These are phyloP conservation scores for Claviceps monticola DNA, from an alignment of 2,329 filamentous ascomycete species.

Conservation along the genomic window DNA sequence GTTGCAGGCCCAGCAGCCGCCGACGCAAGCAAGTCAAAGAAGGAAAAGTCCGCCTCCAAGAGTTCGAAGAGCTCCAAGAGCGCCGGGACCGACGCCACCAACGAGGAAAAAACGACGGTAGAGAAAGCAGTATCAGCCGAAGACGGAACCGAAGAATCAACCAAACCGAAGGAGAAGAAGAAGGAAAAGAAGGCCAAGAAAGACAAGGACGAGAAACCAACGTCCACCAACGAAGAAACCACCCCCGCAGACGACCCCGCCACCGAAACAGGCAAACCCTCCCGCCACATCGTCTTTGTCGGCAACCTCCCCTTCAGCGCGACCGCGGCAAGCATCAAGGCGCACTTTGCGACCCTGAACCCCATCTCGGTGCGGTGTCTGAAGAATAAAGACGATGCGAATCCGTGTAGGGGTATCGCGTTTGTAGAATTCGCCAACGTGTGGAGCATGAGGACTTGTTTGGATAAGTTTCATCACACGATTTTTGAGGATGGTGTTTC, in stretches of 20 bases:
- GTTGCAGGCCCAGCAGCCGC: constrained; percentile 8
- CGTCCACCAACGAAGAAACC: constrained; percentile 7
- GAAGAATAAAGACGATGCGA: constrained; percentile 48
- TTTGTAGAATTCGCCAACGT: constrained; percentile 83
- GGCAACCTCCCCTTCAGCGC: constrained; percentile 84
- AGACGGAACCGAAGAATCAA: constrained; percentile 4
- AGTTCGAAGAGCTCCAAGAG: constrained; percentile 12
- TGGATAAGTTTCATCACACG: constrained; percentile 82
- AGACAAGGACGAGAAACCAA: background rate
- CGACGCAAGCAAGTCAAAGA: constrained; percentile 13
- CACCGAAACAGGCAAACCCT: constrained; percentile 12
- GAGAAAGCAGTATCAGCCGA: too few species aligned
- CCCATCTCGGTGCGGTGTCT: constrained; percentile 46
- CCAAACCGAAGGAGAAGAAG: constrained; percentile 6
- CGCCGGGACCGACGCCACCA: constrained; percentile 5
- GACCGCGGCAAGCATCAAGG: constrained; percentile 51
- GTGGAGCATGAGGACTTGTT: constrained; percentile 82
- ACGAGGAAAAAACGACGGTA: too few species aligned
- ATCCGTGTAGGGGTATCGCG: constrained; percentile 58
- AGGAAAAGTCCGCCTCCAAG: constrained; percentile 8
- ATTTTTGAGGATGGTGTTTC: constrained; percentile 47
- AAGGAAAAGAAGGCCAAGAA: constrained; percentile 12
- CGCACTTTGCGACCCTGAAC: constrained; percentile 63
- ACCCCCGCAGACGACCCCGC: constrained; percentile 3
- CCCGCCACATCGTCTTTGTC: constrained; percentile 20